Base-by-base conservation (phyloP, 2,329 filamentous ascomycete genomes). In the Cryphonectria radicalis region DNA sequence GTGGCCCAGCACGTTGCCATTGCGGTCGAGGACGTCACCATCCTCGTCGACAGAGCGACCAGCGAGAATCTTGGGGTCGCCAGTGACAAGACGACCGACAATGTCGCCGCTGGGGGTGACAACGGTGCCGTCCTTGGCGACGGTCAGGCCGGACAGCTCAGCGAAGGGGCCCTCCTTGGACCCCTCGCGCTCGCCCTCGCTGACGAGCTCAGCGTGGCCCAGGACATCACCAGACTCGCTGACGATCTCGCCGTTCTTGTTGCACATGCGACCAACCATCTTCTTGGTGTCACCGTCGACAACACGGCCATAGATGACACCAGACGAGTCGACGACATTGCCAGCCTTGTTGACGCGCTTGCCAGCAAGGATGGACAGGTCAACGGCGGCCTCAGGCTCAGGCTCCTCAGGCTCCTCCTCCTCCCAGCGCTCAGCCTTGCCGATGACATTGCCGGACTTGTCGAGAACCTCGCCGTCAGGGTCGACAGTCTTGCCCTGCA, bases 41-140 rank as follows among this genome's bases (percentile, higher is more conserved):
- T 97, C 93, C 73, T 93, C 91, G 70, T 96, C 93, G 25, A 96
- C 93, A 11, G 85, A 77, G 63, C 93, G 91, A 22, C 93, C 93
- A 53, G 91, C 88, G 0, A 97, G 86, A 67, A 85, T 84, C 85
- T 93, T 94, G 50, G 87, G 79, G 69, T 97, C 92, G 3, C 93
- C 93, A 63, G 90, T 88, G 4, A 87, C 84, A 55, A 95, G 86
- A 59, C 91, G 85, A 32, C 93, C 93, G 64, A 96, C 92, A 35
- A 92, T 85, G 73, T 92, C 89, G 50, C 92, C 93, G 66, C 88
- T 84, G 0, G 86, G 83, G 11, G 91, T 91, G 59, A 91, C 86
- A 57, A 93, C 84, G 72, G 89, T 91, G 67, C 91, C 91, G 57
- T 92, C 90, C 80, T 91, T 92, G 79, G 86, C 86, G 43, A 93